A percentile compares a stretch with the other conserved stretches of the same genome.
Conservation (phyloP, 129 eudicot species). For the Solidago caesia region DNA sequence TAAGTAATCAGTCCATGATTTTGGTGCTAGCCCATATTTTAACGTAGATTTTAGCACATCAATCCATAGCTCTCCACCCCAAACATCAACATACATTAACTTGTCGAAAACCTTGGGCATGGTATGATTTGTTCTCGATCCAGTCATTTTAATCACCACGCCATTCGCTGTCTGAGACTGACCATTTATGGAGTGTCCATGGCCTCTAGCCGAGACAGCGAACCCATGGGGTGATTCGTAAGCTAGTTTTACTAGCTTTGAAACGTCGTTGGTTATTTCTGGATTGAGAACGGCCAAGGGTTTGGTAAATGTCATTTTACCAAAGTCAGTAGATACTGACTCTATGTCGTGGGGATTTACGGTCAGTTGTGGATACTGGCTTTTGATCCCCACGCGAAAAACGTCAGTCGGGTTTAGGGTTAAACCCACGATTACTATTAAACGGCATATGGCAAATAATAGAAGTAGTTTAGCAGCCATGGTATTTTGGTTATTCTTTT, state of each 20-base stretch:
- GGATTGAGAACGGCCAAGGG: slow-evolving; percentile 68
- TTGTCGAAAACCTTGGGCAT: slow-evolving; percentile 38
- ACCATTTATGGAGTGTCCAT: slow-evolving; percentile 94
- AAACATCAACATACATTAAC: slow-evolving; percentile 42
- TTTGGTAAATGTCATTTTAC: slow-evolving; percentile 39
- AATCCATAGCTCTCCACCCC: slow-evolving; percentile 60
- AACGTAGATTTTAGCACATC: slow-evolving; percentile 40
- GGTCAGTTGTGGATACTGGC: slow-evolving; percentile 30
- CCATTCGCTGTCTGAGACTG: slow-evolving; percentile 72
- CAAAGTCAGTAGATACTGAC: slow-evolving; percentile 68
- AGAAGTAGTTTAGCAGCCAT: slow-evolving; percentile 58
- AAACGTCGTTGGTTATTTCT: slow-evolving; percentile 55
- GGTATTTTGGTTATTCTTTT: background rate
- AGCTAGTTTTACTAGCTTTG: slow-evolving; percentile 48
- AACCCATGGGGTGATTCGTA: slow-evolving; percentile 54
- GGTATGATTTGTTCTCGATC: slow-evolving; percentile 12
- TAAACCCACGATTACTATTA: slow-evolving; percentile 62
- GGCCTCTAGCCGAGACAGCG: slow-evolving; percentile 83
- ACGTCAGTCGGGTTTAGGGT: slow-evolving; percentile 57
- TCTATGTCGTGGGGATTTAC: slow-evolving; percentile 38
- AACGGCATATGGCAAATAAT: slow-evolving; percentile 53
- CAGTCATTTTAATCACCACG: slow-evolving; percentile 68
- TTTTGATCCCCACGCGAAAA: slow-evolving; percentile 37
- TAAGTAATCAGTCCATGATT: slow-evolving; percentile 59
- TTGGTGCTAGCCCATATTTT: slow-evolving; percentile 44